These are phyloP conservation scores for Lichtheimia hyalospora DNA, from an alignment of 371 early-diverging fungal species.

Conservation along the genomic window DNA sequence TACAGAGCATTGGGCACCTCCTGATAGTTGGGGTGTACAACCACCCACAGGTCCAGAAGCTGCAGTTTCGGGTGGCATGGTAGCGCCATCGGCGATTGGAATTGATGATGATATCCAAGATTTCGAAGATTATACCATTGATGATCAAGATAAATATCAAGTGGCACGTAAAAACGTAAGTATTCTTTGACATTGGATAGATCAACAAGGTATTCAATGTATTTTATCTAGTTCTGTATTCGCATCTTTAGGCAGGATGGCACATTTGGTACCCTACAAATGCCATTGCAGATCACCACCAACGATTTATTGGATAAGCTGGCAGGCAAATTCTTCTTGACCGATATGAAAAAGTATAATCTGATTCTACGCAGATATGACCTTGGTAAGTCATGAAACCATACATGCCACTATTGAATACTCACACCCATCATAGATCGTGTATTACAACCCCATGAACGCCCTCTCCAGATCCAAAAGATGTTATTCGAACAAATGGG, in stretches of 20 bases:
- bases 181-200: not conserved
- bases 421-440: slow-evolving; percentile 46
- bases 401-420: not conserved
- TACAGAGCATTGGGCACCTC: slow-evolving; percentile 63
- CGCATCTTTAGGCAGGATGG: slow-evolving; percentile 67
- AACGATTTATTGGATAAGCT: slow-evolving; percentile 68
- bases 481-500: slow-evolving; percentile 73
- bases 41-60: slow-evolving; percentile 11
- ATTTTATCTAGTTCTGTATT: slow-evolving; percentile 43
- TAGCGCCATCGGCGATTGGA: slow-evolving; percentile 1
- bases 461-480: slow-evolving; percentile 72
- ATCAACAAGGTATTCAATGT: not conserved
- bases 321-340: slow-evolving; percentile 75
- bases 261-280: slow-evolving; percentile 76
- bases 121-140: slow-evolving; percentile 44
- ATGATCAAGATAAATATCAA: slow-evolving; percentile 37
- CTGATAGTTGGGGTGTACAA: slow-evolving; percentile 75
- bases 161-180: slow-evolving; percentile 36
- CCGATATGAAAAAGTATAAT: slow-evolving; percentile 70
- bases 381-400: slow-evolving; percentile 37
- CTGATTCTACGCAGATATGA: slow-evolving; percentile 64
- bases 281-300: slow-evolving; percentile 67
- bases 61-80: slow-evolving; percentile 1
- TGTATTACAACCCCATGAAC: slow-evolving; percentile 62
- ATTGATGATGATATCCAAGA: slow-evolving; percentile 40